Conservation (phyloP, 1,284 basidiomycete genomes). For the Earliella scabrosa region DNA sequence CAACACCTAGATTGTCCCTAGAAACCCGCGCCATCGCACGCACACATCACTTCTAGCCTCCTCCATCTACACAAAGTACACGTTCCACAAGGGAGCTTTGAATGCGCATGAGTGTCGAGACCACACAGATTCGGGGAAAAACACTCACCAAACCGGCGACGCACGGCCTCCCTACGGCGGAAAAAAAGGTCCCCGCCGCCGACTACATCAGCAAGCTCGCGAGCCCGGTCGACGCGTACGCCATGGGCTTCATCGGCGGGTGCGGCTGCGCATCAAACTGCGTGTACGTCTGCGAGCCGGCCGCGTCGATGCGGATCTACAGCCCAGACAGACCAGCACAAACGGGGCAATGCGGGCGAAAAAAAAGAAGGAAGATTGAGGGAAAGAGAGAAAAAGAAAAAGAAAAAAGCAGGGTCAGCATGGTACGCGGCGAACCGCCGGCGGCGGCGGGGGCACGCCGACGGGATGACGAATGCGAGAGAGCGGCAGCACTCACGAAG, state of each 20-base stretch:
- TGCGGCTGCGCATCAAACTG: conserved; percentile 90
- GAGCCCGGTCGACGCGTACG: conserved; percentile 74
- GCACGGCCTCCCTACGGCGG: not conserved
- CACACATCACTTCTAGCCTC: not conserved
- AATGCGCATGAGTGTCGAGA: not conserved
- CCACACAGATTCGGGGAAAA: not conserved
- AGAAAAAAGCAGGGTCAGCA: not conserved
- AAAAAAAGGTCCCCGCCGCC: too few relatives aligned
- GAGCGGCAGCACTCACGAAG: conserved; percentile 54
- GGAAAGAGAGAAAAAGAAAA: not conserved
- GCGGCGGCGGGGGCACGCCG: too few relatives aligned
- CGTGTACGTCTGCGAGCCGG: conserved; percentile 76
- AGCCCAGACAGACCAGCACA: too few relatives aligned
- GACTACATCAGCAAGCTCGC: conserved; percentile 65
- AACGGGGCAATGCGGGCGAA: too few relatives aligned
- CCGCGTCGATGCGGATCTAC: conserved; percentile 83
- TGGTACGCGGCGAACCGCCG: too few relatives aligned
- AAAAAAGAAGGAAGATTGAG: too few relatives aligned
- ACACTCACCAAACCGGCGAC: not conserved
- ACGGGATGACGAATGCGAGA: too few relatives aligned
- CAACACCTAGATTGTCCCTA: not conserved
- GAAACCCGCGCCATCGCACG: not conserved
- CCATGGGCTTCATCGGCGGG: conserved; percentile 93
- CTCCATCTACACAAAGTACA: not conserved
- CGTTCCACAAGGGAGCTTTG: not conserved